Conservation (phyloP, 495 filamentous ascomycete species). For the Penicillium robsamsonii region DNA sequence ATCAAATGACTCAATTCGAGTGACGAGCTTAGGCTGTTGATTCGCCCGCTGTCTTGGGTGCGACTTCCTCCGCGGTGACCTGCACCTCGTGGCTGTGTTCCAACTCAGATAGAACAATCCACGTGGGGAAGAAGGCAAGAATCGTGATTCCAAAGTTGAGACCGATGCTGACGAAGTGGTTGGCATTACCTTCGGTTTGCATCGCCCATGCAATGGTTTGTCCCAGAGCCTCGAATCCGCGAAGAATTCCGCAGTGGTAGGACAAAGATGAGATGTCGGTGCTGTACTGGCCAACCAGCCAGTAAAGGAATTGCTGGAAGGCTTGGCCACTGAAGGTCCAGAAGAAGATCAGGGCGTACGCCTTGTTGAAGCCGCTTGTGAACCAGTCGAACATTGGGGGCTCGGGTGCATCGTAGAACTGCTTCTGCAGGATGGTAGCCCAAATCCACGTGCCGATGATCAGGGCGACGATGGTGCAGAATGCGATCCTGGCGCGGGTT, state of each 20-base stretch:
- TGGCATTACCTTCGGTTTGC: constrained; percentile 33
- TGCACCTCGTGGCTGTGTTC: constrained; percentile 36
- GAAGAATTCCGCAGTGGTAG: constrained; percentile 34
- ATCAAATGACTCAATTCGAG: constrained; percentile 1
- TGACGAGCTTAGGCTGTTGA: constrained; percentile 1
- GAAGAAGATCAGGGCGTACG: constrained; percentile 35
- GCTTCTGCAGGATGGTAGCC: constrained; percentile 31
- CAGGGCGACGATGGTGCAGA: constrained; percentile 26
- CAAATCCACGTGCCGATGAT: constrained; percentile 36
- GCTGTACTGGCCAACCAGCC: constrained; percentile 35
- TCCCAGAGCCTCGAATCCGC: constrained; percentile 34
- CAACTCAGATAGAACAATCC: constrained; percentile 34
- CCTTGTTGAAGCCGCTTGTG: constrained; percentile 32
- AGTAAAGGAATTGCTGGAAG: constrained; percentile 39
- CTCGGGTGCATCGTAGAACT: constrained; percentile 28
- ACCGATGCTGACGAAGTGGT: constrained; percentile 37
- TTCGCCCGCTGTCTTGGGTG: constrained; percentile 9
- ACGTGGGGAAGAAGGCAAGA: constrained; percentile 31
- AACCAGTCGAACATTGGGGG: constrained; percentile 35
- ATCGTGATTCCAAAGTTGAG: constrained; percentile 37
- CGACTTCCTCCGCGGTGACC: constrained; percentile 26
- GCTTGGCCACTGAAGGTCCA: constrained; percentile 34
- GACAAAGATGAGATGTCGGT: constrained; percentile 34
- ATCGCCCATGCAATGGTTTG: constrained; percentile 39
- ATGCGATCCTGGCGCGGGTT: constrained; percentile 30